Conservation (phyloP, 2,329 filamentous ascomycete genomes). For the Cercospora sp. region DNA sequence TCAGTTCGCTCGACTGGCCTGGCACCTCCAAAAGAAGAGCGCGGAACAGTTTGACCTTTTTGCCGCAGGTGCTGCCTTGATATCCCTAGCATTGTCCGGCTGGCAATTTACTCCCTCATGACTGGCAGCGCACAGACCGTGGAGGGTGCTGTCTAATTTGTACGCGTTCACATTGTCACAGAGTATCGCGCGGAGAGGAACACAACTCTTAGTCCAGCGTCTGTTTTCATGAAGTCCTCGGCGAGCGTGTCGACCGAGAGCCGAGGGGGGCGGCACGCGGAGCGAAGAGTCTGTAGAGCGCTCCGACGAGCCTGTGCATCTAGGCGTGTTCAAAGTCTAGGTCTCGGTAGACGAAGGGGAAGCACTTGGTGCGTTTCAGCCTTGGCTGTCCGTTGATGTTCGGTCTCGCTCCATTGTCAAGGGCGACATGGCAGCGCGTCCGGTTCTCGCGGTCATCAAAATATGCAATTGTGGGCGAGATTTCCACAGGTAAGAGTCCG, state of each 20-base stretch:
- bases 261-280: not conserved
- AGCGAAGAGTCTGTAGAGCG: not conserved
- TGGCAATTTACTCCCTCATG: not conserved
- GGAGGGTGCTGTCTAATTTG: not conserved
- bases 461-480: not conserved
- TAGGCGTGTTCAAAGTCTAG: not conserved
- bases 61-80: not conserved
- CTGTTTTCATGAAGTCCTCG: not conserved
- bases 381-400: not conserved
- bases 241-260: not conserved
- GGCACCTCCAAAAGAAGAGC: not conserved
- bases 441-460: not conserved
- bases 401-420: not conserved
- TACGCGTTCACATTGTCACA: not conserved
- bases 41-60: not conserved
- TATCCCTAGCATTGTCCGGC: not conserved
- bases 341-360: not conserved
- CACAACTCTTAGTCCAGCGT: not conserved
- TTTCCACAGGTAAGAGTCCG: not conserved
- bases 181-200: not conserved
- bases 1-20: not conserved
- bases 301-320: not conserved
- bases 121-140: not conserved
- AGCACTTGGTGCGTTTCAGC: not conserved
- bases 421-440: not conserved